These are phyloP conservation scores for Apiospora arundinis DNA, from an alignment of 2,329 filamentous ascomycete genomes.

Conservation along the genomic window DNA sequence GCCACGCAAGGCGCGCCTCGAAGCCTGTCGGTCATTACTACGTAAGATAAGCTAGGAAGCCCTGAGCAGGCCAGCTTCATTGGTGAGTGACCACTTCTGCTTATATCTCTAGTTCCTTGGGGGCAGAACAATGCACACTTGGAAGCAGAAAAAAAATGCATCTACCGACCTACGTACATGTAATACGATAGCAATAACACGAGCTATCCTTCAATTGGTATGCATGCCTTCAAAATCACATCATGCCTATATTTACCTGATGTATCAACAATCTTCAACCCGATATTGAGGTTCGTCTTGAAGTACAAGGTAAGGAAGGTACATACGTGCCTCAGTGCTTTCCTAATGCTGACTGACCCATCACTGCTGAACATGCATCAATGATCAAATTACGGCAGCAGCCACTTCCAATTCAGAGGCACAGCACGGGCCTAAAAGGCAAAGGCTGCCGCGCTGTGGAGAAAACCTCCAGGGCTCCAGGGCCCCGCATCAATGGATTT, in stretches of 20 bases:
- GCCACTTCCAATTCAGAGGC: not conserved
- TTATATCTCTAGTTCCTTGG: not conserved
- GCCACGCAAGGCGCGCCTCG: conserved; percentile 11
- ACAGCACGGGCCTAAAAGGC: not conserved
- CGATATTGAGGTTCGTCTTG: not conserved
- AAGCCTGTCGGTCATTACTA: conserved; percentile 2
- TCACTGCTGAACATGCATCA: not conserved
- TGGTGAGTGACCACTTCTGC: not conserved
- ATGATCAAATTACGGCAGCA: not conserved
- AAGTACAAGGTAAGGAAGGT: not conserved
- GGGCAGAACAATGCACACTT: not conserved
- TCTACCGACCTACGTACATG: not conserved
- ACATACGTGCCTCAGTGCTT: not conserved
- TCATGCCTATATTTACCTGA: too few relatives aligned
- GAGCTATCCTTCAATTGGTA: not conserved
- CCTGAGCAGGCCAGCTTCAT: not conserved
- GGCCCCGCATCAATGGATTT: conserved; percentile 1
- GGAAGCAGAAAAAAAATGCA: too few relatives aligned
- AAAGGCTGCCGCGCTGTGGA: conserved; percentile 14
- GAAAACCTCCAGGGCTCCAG: conserved; percentile 2
- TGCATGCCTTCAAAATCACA: not conserved
- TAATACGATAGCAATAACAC: not conserved
- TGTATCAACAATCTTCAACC: too few relatives aligned
- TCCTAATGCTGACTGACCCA: not conserved
- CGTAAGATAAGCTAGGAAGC: conserved; percentile 7